Evolutionary conservation across 169 alveolate species (phyloP).

Genomic region (Miamiensis avidus): DNA sequence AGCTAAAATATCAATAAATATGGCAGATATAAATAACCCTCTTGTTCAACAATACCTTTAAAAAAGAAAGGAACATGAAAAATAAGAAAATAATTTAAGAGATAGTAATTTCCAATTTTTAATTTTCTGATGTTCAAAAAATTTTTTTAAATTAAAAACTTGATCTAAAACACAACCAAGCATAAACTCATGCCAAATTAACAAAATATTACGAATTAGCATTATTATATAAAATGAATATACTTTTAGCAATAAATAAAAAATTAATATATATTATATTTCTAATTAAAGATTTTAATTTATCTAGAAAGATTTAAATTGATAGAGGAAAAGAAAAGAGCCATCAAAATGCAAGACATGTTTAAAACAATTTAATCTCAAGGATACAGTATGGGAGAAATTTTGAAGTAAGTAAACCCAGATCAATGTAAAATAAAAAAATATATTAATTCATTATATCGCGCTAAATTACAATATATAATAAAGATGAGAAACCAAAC

Average conservation of each 20-base stretch:
- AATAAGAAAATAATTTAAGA: neutral
- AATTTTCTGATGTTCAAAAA: too few species aligned
- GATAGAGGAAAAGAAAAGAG: neutral
- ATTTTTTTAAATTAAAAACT: too few species aligned
- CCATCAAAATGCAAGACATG: neutral
- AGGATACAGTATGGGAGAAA: neutral
- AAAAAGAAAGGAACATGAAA: neutral
- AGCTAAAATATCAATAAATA: too few species aligned
- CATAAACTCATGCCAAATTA: too few species aligned
- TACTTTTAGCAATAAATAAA: neutral
- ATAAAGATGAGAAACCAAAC: neutral
- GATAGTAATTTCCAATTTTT: neutral
- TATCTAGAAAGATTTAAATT: neutral
- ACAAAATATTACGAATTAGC: too few species aligned
- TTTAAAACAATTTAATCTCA: neutral
- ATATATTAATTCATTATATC: too few species aligned
- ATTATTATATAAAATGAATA: too few species aligned
- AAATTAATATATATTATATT: too few species aligned
- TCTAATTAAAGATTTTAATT: too few species aligned
- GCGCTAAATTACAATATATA: too few species aligned
- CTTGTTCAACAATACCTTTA: neutral
- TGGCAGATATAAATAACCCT: neutral
- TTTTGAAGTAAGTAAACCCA: neutral
- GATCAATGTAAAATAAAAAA: neutral
- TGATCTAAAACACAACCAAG: neutral